Conservation (phyloP, 1,139 yeast genomes). For the Hansenula lynferdii region DNA sequence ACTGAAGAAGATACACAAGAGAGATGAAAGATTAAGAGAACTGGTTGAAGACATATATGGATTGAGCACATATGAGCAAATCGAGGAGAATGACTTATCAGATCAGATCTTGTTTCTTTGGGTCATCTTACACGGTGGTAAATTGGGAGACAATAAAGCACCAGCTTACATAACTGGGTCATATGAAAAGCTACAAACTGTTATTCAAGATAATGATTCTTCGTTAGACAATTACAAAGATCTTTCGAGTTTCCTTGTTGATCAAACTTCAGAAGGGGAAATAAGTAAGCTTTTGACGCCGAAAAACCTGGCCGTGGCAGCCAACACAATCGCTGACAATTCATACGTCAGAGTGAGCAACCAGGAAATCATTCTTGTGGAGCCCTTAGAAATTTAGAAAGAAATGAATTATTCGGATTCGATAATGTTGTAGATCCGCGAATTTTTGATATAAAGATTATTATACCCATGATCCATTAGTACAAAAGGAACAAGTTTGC, state of each 20-base stretch:
- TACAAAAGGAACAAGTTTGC: too few relatives aligned
- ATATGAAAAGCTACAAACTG: slow-evolving; percentile 1
- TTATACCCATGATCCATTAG: too few relatives aligned
- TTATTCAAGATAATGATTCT: background rate
- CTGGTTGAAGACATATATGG: slow-evolving; percentile 6
- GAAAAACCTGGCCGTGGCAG: slow-evolving; percentile 12
- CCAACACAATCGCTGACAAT: slow-evolving; percentile 9
- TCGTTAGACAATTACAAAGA: slow-evolving; percentile 1
- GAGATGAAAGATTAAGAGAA: slow-evolving; percentile 9
- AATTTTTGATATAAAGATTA: background rate
- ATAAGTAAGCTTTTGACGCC: slow-evolving; percentile 6
- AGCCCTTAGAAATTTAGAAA: slow-evolving; percentile 8
- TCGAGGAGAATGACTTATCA: slow-evolving; percentile 10
- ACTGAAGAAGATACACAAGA: slow-evolving; percentile 19
- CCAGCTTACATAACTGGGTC: slow-evolving; percentile 11
- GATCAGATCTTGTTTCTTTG: slow-evolving; percentile 17
- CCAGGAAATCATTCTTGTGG: slow-evolving; percentile 17
- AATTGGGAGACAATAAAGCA: too few relatives aligned
- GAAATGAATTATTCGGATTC: background rate
- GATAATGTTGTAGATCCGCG: too few relatives aligned
- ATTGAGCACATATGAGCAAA: slow-evolving; percentile 7
- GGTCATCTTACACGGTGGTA: slow-evolving; percentile 11
- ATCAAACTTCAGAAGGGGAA: slow-evolving; percentile 2
- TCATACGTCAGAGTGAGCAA: slow-evolving; percentile 17
- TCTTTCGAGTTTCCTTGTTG: slow-evolving; percentile 1